Conservation (phyloP, 345 rosid species). For the Populus ilicifolia region DNA sequence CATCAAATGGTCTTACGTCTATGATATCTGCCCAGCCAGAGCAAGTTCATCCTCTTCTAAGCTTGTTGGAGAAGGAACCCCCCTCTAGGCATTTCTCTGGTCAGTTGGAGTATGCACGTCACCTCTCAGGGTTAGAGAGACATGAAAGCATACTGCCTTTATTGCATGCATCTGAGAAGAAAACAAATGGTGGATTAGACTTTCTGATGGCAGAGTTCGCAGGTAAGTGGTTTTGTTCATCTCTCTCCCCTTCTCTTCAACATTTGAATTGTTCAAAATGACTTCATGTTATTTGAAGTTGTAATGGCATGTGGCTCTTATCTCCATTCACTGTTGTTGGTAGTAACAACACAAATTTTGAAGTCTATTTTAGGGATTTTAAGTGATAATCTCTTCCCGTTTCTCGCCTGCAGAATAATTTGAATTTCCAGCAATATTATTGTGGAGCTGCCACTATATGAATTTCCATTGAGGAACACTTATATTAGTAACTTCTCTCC, state of each 20-base stretch:
- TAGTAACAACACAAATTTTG: background rate
- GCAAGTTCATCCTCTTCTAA: conserved; percentile 92
- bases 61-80: conserved; percentile 98
- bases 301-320: background rate
- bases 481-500: background rate
- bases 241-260: background rate
- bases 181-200: conserved; percentile 85
- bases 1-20: conserved; percentile 55
- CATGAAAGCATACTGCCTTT: conserved; percentile 90
- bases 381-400: background rate
- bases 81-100: conserved; percentile 83
- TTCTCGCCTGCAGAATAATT: background rate
- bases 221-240: conserved; percentile 40
- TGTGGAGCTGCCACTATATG: background rate
- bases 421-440: background rate
- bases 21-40: conserved; percentile 49
- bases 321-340: background rate
- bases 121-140: conserved; percentile 77
- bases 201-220: conserved; percentile 95
- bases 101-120: conserved; percentile 79
- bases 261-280: background rate
- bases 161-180: conserved; percentile 85
- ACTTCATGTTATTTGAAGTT: background rate
- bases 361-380: background rate
- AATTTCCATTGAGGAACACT: background rate